A percentile compares a stretch with the other conserved stretches of the same genome.
phyloP scores from a whole-genome alignment of 768 basidiomycete genomes.

The Tubosaeta brunneosetosa region DNA sequence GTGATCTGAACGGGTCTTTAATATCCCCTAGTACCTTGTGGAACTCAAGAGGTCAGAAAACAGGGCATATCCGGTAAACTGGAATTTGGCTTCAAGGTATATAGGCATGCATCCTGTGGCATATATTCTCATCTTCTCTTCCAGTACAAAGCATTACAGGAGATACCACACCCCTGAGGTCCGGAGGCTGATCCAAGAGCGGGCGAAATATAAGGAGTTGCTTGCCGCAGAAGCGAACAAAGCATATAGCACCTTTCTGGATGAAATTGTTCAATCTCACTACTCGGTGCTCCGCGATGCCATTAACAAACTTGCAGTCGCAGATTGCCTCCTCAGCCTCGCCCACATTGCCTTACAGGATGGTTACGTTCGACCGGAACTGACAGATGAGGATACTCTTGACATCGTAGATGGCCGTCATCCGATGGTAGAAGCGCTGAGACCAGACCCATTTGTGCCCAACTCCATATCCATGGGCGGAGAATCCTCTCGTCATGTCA shows the following conservation, averaged over 20 bases:
- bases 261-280: conserved; percentile 60
- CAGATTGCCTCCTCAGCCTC: conserved; percentile 85
- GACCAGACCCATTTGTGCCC: conserved; percentile 79
- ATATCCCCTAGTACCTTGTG: conserved; percentile 58
- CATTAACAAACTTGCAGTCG: conserved; percentile 74
- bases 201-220: conserved; percentile 69
- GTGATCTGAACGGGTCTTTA: neutral
- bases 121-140: neutral
- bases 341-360: conserved; percentile 72
- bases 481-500: conserved; percentile 48
- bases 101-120: neutral
- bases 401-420: conserved; percentile 84
- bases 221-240: conserved; percentile 60
- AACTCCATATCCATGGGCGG: conserved; percentile 70
- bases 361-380: conserved; percentile 74
- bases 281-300: conserved; percentile 71
- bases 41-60: conserved; percentile 65
- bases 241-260: conserved; percentile 65
- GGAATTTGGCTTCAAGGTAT: conserved; percentile 67
- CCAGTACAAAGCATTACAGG: conserved; percentile 64
- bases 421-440: conserved; percentile 84
- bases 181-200: conserved; percentile 57
- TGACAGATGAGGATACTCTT: conserved; percentile 61
- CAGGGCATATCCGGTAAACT: conserved; percentile 43
- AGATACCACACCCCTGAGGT: conserved; percentile 77